Percentiles rank a stretch among this genome's conserved stretches.
Conservation (phyloP, 2,329 filamentous ascomycete species). For the Aspergillus flavus region DNA sequence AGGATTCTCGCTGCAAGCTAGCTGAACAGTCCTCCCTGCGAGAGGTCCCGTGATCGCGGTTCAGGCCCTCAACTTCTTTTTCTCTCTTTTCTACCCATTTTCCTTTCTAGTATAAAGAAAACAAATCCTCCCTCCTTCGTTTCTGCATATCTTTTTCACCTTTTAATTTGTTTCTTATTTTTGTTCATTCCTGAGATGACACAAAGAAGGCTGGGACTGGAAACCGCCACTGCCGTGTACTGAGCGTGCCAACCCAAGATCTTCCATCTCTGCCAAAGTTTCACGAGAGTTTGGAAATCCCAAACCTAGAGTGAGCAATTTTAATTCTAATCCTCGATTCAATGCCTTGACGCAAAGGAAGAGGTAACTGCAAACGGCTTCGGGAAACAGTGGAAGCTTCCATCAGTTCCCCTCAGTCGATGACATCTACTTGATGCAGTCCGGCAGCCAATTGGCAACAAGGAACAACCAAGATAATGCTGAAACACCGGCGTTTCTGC, state of each 20-base stretch:
- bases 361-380: constrained; percentile 13
- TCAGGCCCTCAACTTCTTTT: neutral
- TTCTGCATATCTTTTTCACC: neutral
- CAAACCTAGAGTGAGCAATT: constrained; percentile 8
- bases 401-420: constrained; percentile 6
- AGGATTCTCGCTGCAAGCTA: neutral
- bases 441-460: neutral
- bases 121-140: neutral
- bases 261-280: constrained; percentile 7
- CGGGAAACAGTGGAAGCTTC: constrained; percentile 16
- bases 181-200: neutral
- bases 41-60: neutral
- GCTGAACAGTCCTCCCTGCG: neutral
- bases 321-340: constrained; percentile 5
- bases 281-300: constrained; percentile 3
- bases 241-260: constrained; percentile 9
- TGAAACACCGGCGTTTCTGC: constrained; percentile 13
- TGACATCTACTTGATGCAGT: constrained; percentile 15
- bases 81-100: neutral
- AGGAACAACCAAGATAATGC: neutral
- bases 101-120: neutral
- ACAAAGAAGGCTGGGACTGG: neutral
- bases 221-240: constrained; percentile 8
- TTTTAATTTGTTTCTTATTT: neutral
- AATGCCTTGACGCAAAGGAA: neutral